Percentiles rank a stretch among this genome's conserved stretches.
These are phyloP conservation scores for Termitomyces sp. DNA, from an alignment of 768 basidiomycete species.

Conservation along the genomic window DNA sequence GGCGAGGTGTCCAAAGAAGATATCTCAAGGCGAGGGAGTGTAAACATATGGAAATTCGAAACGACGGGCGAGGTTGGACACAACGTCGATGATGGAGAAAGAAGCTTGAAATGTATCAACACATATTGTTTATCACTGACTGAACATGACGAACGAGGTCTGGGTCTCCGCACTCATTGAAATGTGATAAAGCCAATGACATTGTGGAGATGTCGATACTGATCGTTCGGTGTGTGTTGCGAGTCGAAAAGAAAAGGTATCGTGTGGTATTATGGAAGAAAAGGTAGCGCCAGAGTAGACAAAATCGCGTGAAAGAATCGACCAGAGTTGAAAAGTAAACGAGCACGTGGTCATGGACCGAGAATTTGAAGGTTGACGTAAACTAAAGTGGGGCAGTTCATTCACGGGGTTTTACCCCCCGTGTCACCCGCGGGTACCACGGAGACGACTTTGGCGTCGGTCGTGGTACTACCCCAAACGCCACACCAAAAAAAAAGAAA, in stretches of 20 bases:
- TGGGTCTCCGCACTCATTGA: background rate
- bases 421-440: no score
- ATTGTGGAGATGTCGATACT: background rate
- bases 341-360: background rate
- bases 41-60: background rate
- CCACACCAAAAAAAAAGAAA: no score
- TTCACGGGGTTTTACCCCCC: no score
- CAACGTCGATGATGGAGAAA: constrained; percentile 13
- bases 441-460: no score
- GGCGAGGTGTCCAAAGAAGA: constrained; percentile 10
- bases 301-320: background rate
- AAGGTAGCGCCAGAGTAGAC: background rate
- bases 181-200: background rate
- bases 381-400: no score
- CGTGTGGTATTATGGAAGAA: background rate
- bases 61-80: constrained; percentile 8
- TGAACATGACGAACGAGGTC: constrained; percentile 1
- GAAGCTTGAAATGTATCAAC: constrained; percentile 1
- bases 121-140: background rate
- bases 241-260: background rate
- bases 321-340: background rate
- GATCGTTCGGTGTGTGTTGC: background rate
- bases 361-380: no score
- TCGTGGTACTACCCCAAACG: no score
- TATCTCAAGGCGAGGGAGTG: constrained; percentile 12